These are phyloP conservation scores for Puccinia polysora DNA, from an alignment of 1,284 basidiomycete genomes.

Conservation along the genomic window DNA sequence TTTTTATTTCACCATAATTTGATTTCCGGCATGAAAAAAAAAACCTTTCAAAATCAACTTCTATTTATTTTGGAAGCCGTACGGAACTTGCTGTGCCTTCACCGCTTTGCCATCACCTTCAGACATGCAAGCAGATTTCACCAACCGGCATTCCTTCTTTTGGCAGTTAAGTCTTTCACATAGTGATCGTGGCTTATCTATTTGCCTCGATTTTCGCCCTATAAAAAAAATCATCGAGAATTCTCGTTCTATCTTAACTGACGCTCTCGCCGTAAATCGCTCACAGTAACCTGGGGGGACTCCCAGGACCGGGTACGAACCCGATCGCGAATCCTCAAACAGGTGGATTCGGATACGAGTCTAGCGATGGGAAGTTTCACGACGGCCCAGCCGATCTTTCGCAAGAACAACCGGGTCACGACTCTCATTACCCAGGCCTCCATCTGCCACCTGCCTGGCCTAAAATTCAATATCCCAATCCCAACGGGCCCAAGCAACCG, in stretches of 20 bases:
- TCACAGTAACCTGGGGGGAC: slow-evolving; percentile 21
- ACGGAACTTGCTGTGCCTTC: slow-evolving; percentile 31
- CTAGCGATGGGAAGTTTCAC: slow-evolving; percentile 17
- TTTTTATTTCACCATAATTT: neutral
- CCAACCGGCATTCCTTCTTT: slow-evolving; percentile 24
- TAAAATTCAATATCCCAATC: neutral
- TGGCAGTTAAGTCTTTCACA: slow-evolving; percentile 17
- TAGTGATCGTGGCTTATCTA: neutral
- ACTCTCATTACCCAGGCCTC: slow-evolving; percentile 9
- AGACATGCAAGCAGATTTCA: slow-evolving; percentile 26
- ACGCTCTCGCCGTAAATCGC: neutral
- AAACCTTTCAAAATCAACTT: neutral
- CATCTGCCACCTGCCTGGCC: slow-evolving; percentile 1
- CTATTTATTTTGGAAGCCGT: neutral
- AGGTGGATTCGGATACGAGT: slow-evolving; percentile 26
- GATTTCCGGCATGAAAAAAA: neutral
- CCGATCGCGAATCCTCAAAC: slow-evolving; percentile 27
- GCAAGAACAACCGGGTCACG: neutral
- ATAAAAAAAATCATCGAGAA: neutral
- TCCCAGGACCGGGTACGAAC: slow-evolving; percentile 16
- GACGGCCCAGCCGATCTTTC: neutral
- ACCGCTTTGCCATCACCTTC: slow-evolving; percentile 1
- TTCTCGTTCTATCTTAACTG: neutral
- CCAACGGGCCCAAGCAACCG: neutral
- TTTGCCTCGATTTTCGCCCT: neutral